phyloP scores from a whole-genome alignment of 495 filamentous ascomycete genomes.

The Aspergillus kassunensis region DNA sequence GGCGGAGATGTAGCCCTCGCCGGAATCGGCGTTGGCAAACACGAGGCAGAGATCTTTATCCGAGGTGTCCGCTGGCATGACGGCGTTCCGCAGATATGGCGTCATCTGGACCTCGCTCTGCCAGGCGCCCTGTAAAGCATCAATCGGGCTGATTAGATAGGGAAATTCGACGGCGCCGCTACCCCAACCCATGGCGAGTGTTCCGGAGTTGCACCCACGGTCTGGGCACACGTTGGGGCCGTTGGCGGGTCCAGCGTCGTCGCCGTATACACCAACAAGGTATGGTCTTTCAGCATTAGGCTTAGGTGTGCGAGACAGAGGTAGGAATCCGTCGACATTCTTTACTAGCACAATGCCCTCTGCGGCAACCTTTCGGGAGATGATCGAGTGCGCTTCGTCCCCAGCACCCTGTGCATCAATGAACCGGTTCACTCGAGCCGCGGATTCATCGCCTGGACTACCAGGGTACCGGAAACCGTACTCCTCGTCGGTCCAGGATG shows the following conservation, averaged over 20 bases:
- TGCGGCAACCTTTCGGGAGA: slow-evolving; percentile 70
- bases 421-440: slow-evolving; percentile 70
- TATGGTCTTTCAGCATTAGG: slow-evolving; percentile 37
- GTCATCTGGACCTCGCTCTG: slow-evolving; percentile 55
- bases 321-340: slow-evolving; percentile 61
- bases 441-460: slow-evolving; percentile 49
- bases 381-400: slow-evolving; percentile 59
- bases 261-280: slow-evolving; percentile 75
- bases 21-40: slow-evolving; percentile 58
- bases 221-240: slow-evolving; percentile 77
- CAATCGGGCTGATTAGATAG: slow-evolving; percentile 67
- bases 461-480: slow-evolving; percentile 63
- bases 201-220: slow-evolving; percentile 77
- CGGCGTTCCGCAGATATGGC: slow-evolving; percentile 57
- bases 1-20: slow-evolving; percentile 61
- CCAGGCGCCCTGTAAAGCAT: slow-evolving; percentile 62
- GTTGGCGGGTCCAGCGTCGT: slow-evolving; percentile 67
- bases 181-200: slow-evolving; percentile 84
- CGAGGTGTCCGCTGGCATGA: slow-evolving; percentile 32
- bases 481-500: slow-evolving; percentile 76
- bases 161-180: slow-evolving; percentile 86
- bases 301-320: slow-evolving; percentile 55
- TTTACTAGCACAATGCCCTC: slow-evolving; percentile 87
- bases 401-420: slow-evolving; percentile 63
- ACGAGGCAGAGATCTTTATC: slow-evolving; percentile 64